phyloP scores from a whole-genome alignment of 306 rosid genomes.

The Quercus robur region DNA sequence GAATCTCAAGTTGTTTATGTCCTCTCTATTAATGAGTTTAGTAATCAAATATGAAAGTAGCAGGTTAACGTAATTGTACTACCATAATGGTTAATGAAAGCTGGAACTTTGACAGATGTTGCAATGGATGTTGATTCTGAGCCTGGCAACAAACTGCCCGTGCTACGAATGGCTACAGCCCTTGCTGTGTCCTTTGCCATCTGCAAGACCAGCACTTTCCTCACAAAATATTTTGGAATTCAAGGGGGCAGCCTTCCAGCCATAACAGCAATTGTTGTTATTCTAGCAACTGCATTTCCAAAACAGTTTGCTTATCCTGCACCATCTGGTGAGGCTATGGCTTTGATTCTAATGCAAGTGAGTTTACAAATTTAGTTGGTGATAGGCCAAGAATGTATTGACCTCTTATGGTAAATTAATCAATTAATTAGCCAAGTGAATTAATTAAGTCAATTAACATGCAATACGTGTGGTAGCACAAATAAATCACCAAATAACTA shows the following conservation, averaged over 20 bases:
- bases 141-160: constrained; percentile 30
- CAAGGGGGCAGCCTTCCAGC: constrained; percentile 51
- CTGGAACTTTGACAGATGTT: constrained; percentile 23
- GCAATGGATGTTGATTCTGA: constrained; percentile 15
- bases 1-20: background rate
- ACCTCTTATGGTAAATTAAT: no score
- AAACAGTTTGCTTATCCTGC: constrained; percentile 36
- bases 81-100: background rate
- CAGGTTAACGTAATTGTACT: background rate
- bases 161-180: constrained; percentile 35
- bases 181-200: constrained; percentile 44
- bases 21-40: background rate
- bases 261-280: constrained; percentile 39
- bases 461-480: no score
- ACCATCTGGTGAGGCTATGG: constrained; percentile 55
- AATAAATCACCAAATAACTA: no score
- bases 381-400: no score
- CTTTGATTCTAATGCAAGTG: constrained; percentile 47
- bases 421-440: no score
- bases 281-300: constrained; percentile 42
- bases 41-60: background rate
- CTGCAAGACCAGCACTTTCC: constrained; percentile 40
- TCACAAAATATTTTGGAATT: constrained; percentile 36
- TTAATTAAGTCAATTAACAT: no score
- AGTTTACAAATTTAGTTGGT: background rate